Evolutionary conservation across 2,329 filamentous ascomycete species (phyloP).

Genomic region (Remersonia thermophila): DNA sequence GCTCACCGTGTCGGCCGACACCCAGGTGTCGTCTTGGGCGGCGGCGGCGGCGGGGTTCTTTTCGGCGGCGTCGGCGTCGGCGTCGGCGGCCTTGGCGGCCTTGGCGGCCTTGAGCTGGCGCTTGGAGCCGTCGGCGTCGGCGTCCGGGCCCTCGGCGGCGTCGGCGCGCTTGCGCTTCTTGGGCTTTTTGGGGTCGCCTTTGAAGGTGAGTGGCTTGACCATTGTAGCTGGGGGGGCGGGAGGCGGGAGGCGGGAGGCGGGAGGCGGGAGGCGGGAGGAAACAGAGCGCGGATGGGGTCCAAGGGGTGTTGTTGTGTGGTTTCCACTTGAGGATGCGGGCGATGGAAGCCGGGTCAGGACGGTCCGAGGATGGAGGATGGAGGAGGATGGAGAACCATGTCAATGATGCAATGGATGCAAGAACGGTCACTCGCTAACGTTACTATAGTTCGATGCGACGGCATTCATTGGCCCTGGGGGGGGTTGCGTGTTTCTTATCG

Average conservation of each 20-base stretch:
- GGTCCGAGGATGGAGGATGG: too few relatives aligned
- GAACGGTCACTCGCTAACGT: too few relatives aligned
- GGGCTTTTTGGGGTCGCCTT: conserved; percentile 90
- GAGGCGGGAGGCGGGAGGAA: too few relatives aligned
- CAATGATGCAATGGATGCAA: too few relatives aligned
- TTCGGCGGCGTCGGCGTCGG: conserved; percentile 23
- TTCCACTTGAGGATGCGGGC: neutral
- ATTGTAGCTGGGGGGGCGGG: conserved; percentile 31
- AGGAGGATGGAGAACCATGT: too few relatives aligned
- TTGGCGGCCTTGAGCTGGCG: conserved; percentile 21
- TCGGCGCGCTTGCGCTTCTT: conserved; percentile 78
- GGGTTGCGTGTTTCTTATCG: conserved; percentile 7
- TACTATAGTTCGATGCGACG: too few relatives aligned
- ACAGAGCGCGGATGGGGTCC: neutral
- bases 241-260: too few relatives aligned
- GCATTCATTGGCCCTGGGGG: too few relatives aligned
- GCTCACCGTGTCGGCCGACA: conserved; percentile 60
- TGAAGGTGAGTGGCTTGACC: conserved; percentile 88
- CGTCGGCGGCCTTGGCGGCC: conserved; percentile 24
- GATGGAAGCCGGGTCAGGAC: too few relatives aligned
- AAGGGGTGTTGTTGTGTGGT: too few relatives aligned
- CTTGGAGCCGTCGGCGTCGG: conserved; percentile 13
- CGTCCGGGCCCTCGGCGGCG: conserved; percentile 35
- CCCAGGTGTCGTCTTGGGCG: conserved; percentile 76
- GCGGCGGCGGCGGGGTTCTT: conserved; percentile 27